Conservation (phyloP, 495 filamentous ascomycete species). For the Sabuloglossum arenarium region DNA sequence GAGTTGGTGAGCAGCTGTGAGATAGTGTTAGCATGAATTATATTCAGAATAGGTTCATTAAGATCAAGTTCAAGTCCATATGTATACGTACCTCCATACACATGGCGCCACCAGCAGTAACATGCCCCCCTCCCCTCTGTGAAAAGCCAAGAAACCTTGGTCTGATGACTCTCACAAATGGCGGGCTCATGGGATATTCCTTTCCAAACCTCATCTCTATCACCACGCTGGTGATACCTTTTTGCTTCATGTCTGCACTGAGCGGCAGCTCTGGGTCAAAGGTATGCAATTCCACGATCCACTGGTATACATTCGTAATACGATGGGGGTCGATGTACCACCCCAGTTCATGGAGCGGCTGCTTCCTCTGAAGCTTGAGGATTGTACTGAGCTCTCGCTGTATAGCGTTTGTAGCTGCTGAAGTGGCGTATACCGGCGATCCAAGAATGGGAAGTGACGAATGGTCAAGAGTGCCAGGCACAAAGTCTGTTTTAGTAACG, state of each 20-base stretch:
- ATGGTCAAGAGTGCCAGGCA: slow-evolving; percentile 38
- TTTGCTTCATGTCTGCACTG: slow-evolving; percentile 49
- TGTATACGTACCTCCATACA: slow-evolving; percentile 44
- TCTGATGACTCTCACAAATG: slow-evolving; percentile 68
- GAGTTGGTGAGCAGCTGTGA: slow-evolving; percentile 46
- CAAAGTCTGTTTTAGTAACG: slow-evolving; percentile 33
- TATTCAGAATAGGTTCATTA: background rate
- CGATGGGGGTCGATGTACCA: slow-evolving; percentile 56
- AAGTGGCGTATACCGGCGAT: slow-evolving; percentile 49
- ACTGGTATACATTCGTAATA: slow-evolving; percentile 63
- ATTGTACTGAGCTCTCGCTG: slow-evolving; percentile 38
- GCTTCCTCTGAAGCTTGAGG: slow-evolving; percentile 39
- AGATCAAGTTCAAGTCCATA: slow-evolving; percentile 4
- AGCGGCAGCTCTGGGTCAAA: slow-evolving; percentile 52
- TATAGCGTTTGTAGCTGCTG: slow-evolving; percentile 37
- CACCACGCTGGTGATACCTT: slow-evolving; percentile 41
- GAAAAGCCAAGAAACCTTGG: slow-evolving; percentile 56
- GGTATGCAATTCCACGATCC: slow-evolving; percentile 80
- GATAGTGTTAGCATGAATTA: background rate
- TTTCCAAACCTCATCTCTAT: slow-evolving; percentile 62
- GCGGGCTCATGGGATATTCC: slow-evolving; percentile 56
- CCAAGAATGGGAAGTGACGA: slow-evolving; percentile 32
- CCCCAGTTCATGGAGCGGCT: slow-evolving; percentile 48
- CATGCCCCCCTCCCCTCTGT: slow-evolving; percentile 66
- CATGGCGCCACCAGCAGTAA: slow-evolving; percentile 71